phyloP scores from a whole-genome alignment of 441 rosid species.

The Corymbia citriodora region DNA sequence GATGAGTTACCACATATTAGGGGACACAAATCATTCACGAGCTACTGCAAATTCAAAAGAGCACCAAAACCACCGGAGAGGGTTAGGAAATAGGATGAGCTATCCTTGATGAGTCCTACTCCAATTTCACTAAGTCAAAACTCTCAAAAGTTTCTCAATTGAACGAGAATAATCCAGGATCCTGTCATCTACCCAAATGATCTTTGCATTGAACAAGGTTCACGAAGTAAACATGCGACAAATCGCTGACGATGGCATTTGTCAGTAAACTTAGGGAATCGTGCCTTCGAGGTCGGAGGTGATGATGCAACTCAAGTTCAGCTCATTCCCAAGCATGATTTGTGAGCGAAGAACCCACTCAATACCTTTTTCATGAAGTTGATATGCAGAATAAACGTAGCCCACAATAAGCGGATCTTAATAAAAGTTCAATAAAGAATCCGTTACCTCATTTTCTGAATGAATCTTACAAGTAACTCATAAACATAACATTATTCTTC shows the following conservation, averaged over 20 bases:
- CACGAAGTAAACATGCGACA: not conserved
- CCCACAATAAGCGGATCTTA: not conserved
- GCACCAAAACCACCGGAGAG: not conserved
- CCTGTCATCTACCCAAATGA: not conserved
- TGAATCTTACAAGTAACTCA: not conserved
- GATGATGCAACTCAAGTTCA: not conserved
- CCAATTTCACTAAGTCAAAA: not conserved
- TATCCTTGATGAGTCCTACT: not conserved
- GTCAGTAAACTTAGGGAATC: not conserved
- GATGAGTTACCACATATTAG: not conserved
- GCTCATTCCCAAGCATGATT: not conserved
- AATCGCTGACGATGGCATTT: not conserved
- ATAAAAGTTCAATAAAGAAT: not conserved
- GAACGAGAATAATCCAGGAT: not conserved
- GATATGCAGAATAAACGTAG: not conserved
- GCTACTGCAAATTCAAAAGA: fast-evolving
- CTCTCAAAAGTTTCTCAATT: no score
- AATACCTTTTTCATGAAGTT: not conserved
- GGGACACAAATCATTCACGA: not conserved
- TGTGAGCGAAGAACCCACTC: not conserved
- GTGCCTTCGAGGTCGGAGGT: not conserved
- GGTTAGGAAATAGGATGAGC: not conserved
- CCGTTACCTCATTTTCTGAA: not conserved
- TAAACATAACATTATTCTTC: not conserved
- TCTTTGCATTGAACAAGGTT: not conserved